These are phyloP conservation scores for Thymus mandschuricus DNA, from an alignment of 257 asterid genomes.

Conservation along the genomic window DNA sequence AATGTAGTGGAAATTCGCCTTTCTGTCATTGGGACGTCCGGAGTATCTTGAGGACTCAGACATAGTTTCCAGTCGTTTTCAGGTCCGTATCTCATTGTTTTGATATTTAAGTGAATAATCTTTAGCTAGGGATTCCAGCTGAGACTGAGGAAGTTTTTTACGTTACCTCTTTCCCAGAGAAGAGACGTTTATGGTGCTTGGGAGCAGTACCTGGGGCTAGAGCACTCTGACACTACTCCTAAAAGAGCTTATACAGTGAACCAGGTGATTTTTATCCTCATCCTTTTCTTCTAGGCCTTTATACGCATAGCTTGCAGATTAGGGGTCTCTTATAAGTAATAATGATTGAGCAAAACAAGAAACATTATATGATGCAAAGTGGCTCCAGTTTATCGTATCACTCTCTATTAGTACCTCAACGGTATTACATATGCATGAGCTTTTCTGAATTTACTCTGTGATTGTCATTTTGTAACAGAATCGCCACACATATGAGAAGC, in stretches of 20 bases:
- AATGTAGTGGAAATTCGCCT: slow-evolving; percentile 94
- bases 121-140: slow-evolving; percentile 4
- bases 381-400: background rate
- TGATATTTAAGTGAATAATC: background rate
- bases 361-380: no score
- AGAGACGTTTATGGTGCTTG: slow-evolving; percentile 94
- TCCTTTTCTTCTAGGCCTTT: background rate
- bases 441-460: slow-evolving; percentile 16
- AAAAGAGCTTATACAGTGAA: slow-evolving; percentile 71
- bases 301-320: background rate
- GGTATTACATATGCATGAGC: background rate
- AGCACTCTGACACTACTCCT: slow-evolving; percentile 90
- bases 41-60: slow-evolving; percentile 93
- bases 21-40: slow-evolving; percentile 90
- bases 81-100: slow-evolving; percentile 58
- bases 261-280: slow-evolving; percentile 54
- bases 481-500: slow-evolving; percentile 88
- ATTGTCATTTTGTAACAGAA: slow-evolving; percentile 55
- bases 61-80: slow-evolving; percentile 77
- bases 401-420: background rate
- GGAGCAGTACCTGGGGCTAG: slow-evolving; percentile 98
- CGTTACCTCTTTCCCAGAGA: slow-evolving; percentile 52
- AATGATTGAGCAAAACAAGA: background rate
- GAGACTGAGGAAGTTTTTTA: slow-evolving; percentile 20
- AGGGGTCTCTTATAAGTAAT: background rate